These are phyloP conservation scores for Chloris gayana DNA, from an alignment of 176 grass and related monocot species.

Conservation along the genomic window DNA sequence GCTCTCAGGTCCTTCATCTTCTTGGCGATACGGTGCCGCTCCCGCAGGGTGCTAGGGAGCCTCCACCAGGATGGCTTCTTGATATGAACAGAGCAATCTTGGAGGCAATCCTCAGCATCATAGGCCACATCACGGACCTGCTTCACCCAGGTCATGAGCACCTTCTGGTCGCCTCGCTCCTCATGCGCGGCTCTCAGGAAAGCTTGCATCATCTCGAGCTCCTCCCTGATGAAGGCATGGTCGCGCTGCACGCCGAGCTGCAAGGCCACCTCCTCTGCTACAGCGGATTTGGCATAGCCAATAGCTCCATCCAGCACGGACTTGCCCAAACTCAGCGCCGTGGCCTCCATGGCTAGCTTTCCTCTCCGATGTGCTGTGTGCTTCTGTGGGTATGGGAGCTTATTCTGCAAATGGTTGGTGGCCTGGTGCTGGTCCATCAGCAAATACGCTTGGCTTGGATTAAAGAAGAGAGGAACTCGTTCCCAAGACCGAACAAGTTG, in stretches of 20 bases:
- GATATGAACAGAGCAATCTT: neutral
- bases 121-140: conserved; percentile 49
- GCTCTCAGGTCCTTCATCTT: conserved; percentile 28
- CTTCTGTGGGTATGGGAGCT: too few relatives aligned
- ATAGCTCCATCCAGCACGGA: conserved; percentile 12
- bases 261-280: conserved; percentile 32
- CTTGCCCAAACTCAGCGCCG: neutral
- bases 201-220: conserved; percentile 48
- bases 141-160: conserved; percentile 43
- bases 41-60: accelerated
- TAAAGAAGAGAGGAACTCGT: too few relatives aligned
- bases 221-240: conserved; percentile 28
- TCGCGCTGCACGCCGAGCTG: conserved; percentile 34
- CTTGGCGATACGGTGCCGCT: neutral
- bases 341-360: conserved; percentile 8
- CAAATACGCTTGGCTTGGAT: too few relatives aligned
- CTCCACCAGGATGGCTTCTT: conserved; percentile 6
- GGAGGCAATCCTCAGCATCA: conserved; percentile 45
- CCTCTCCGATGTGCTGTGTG: too few relatives aligned
- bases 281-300: neutral
- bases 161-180: neutral
- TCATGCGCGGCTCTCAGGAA: conserved; percentile 21
- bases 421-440: too few relatives aligned
- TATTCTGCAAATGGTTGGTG: too few relatives aligned
- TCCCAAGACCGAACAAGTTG: too few relatives aligned